phyloP scores from a whole-genome alignment of 202 grass and related monocot species.

The Eragrostis tef region DNA sequence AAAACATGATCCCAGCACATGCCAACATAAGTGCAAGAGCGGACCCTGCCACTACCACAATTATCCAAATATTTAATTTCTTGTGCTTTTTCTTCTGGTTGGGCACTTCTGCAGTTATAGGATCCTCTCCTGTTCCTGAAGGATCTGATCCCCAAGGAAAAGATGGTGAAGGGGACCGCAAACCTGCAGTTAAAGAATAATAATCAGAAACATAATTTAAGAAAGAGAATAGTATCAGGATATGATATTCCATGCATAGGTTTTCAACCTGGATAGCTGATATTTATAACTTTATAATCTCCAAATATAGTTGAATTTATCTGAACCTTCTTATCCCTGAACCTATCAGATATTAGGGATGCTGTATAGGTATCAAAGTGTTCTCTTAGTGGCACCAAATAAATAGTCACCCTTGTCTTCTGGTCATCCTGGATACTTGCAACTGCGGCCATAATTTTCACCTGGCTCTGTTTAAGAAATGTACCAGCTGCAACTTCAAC shows the following conservation, averaged over 20 bases:
- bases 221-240: constrained; percentile 17
- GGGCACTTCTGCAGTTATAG: constrained; percentile 65
- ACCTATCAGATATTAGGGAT: constrained; percentile 77
- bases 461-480: constrained; percentile 94
- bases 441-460: constrained; percentile 96
- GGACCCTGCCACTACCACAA: constrained; percentile 64
- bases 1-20: constrained; percentile 60
- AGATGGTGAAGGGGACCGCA: constrained; percentile 67
- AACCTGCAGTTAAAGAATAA: constrained; percentile 54
- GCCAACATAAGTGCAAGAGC: constrained; percentile 63
- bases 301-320: constrained; percentile 83
- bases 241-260: constrained; percentile 29
- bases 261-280: constrained; percentile 82
- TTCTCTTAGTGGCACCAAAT: constrained; percentile 92
- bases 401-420: constrained; percentile 82
- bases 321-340: constrained; percentile 79
- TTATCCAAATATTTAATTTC: constrained; percentile 77
- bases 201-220: constrained; percentile 32
- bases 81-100: constrained; percentile 52
- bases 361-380: constrained; percentile 79
- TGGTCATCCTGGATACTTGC: constrained; percentile 70
- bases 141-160: constrained; percentile 46
- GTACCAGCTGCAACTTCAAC: constrained; percentile 88
- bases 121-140: constrained; percentile 58
- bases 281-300: constrained; percentile 74